phyloP scores from a whole-genome alignment of 2,329 filamentous ascomycete species.

The Arachnomyces sp. region DNA sequence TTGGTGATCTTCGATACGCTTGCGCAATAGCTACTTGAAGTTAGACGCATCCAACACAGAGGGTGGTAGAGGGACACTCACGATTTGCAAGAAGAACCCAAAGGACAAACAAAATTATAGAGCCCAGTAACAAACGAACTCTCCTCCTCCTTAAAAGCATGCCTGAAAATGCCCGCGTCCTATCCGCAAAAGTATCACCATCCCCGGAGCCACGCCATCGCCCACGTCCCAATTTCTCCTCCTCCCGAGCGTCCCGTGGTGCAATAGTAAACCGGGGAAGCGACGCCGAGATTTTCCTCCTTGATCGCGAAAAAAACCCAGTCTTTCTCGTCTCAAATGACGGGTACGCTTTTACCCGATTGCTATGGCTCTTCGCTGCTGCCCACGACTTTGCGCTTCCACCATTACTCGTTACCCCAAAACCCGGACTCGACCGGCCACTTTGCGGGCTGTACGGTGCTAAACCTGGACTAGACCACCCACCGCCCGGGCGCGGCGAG shows the following conservation, averaged over 20 bases:
- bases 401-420: slow-evolving; percentile 46
- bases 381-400: slow-evolving; percentile 64
- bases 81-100: slow-evolving; percentile 64
- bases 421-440: slow-evolving; percentile 20
- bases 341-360: slow-evolving; percentile 64
- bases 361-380: slow-evolving; percentile 67
- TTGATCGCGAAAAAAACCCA: slow-evolving; percentile 80
- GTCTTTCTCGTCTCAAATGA: slow-evolving; percentile 73
- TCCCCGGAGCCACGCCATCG: slow-evolving; percentile 42
- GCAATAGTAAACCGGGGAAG: slow-evolving; percentile 61
- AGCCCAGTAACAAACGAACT: slow-evolving; percentile 50
- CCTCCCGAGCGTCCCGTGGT: slow-evolving; percentile 55
- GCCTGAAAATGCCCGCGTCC: slow-evolving; percentile 29
- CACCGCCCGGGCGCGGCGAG: slow-evolving; percentile 72
- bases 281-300: slow-evolving; percentile 69
- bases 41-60: slow-evolving; percentile 4
- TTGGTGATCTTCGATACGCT: slow-evolving; percentile 60
- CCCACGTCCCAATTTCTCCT: slow-evolving; percentile 63
- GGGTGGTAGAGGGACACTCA: slow-evolving; percentile 43
- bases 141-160: slow-evolving; percentile 57
- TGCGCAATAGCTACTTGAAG: slow-evolving; percentile 48
- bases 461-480: slow-evolving; percentile 81
- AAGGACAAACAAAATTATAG: slow-evolving; percentile 53
- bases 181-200: slow-evolving; percentile 24
- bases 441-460: slow-evolving; percentile 59